Evolutionary conservation across 768 basidiomycete species (phyloP).

Genomic region (Baorangia bicolor): DNA sequence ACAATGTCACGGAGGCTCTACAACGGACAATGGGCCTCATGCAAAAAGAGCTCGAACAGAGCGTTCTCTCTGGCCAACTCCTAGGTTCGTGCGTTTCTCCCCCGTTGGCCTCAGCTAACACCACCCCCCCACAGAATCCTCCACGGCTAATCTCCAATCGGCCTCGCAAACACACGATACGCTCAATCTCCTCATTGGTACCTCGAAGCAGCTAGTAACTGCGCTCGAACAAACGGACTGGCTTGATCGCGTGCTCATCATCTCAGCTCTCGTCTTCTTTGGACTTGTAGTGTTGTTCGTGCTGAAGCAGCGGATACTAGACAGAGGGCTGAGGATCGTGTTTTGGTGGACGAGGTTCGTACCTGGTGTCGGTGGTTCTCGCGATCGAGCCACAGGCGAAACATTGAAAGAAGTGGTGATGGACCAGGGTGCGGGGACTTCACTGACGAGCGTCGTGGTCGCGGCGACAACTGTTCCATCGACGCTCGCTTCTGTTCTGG

Average conservation of each 20-base stretch:
- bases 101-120: background rate
- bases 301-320: conserved; percentile 82
- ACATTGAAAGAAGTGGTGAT: conserved; percentile 6
- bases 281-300: conserved; percentile 81
- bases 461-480: conserved; percentile 2
- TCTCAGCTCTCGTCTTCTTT: conserved; percentile 81
- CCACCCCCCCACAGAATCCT: conserved; percentile 52
- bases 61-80: conserved; percentile 82
- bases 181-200: conserved; percentile 65
- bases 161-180: conserved; percentile 77
- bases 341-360: conserved; percentile 88
- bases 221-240: conserved; percentile 89
- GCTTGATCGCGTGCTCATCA: conserved; percentile 85
- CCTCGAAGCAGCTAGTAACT: conserved; percentile 83
- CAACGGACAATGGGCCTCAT: conserved; percentile 82
- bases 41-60: conserved; percentile 90
- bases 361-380: conserved; percentile 34
- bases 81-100: conserved; percentile 52
- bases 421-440: background rate
- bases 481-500: conserved; percentile 12
- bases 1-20: conserved; percentile 85
- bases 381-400: background rate
- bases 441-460: conserved; percentile 8
- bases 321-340: conserved; percentile 72
- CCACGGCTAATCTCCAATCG: conserved; percentile 71